Base-by-base conservation (phyloP, 2,329 filamentous ascomycete species). In the Botrytis fragariae region DNA sequence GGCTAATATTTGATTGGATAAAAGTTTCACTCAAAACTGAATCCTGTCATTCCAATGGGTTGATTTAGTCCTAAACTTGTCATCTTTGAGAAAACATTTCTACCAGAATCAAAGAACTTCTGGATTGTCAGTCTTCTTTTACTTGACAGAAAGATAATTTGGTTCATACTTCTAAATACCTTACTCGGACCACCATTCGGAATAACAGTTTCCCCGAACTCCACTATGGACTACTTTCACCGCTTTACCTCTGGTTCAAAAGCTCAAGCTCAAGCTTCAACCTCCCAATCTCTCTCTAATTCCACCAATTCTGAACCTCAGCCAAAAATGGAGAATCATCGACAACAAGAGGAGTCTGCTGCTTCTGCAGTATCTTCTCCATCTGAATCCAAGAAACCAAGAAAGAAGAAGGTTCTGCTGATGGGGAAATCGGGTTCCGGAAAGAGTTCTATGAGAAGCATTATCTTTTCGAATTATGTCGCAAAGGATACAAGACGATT, bases 391-490 rank as follows among this genome's bases (percentile, higher is more conserved):
- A 78, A 79, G 25, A 91, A 91, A 78, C 88, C 89, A 79, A 93
- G 94, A 86, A 95, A 95, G 87, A 93, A 93, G 85, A 95, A 95
- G 87, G 92, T 95, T 69, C 86, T 95, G 68, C 85, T 95, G 75
- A 95, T 95, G 96, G 96, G 96, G 78, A 98, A 98, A 86, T 97
- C 93, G 76, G 96, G 96, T 72, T 97, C 95, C 0, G 96, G 96
- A 72, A 99, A 99, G 84, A 98, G 95, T 60, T 98, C 94, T 73
- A 99, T 99, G 96, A 90, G 96, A 76, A 96, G 93, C 80, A 98
- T 99, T 81, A 98, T 99, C 82, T 99, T 99, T 84, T 97, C 93
- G 86, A 98, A 98, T 84, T 98, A 98, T 82, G 95, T 98, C 77
- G 96, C 96, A 73, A 94, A 97, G 81, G 96, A 99, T 83, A 97